A percentile compares a stretch with the other conserved stretches of the same genome.
These are phyloP conservation scores for Boletus rubroflammeus DNA, from an alignment of 768 basidiomycete genomes.

Conservation along the genomic window DNA sequence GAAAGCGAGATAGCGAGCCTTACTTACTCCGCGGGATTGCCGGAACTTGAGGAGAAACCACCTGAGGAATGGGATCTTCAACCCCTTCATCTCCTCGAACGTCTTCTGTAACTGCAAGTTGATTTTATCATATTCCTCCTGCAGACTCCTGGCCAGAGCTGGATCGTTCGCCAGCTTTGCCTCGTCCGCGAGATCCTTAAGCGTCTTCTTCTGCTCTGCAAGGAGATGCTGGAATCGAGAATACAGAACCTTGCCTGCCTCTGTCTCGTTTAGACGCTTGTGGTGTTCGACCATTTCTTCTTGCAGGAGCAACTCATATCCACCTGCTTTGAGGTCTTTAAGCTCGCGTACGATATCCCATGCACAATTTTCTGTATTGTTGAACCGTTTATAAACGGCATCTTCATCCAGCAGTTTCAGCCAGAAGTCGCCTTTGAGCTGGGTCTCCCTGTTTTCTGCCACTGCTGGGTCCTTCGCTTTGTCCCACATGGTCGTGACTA, in stretches of 20 bases:
- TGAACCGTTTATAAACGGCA: background rate
- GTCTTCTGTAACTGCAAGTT: conserved; percentile 12
- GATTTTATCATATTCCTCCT: conserved; percentile 9
- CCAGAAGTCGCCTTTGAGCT: conserved; percentile 31
- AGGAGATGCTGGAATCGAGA: conserved; percentile 19
- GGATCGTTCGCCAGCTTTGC: conserved; percentile 14
- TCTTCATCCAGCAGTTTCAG: background rate
- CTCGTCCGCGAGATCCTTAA: conserved; percentile 17
- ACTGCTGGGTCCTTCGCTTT: conserved; percentile 11
- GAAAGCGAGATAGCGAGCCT: background rate
- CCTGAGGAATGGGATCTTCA: conserved; percentile 17
- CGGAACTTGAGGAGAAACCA: conserved; percentile 7
- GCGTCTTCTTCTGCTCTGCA: conserved; percentile 10
- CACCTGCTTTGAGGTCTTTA: fast-evolving
- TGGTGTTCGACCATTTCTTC: conserved; percentile 16
- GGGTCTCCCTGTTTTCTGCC: conserved; percentile 14
- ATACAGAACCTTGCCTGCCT: conserved; percentile 18
- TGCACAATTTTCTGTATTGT: background rate
- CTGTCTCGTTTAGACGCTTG: conserved; percentile 21
- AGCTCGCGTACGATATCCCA: background rate
- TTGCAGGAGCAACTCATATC: conserved; percentile 12
- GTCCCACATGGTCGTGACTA: conserved; percentile 42
- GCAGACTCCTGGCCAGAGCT: conserved; percentile 6
- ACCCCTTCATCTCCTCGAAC: conserved; percentile 18
- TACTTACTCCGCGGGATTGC: conserved; percentile 11